A percentile compares a stretch with the other conserved stretches of the same genome.
These are phyloP conservation scores for Gigaspora rosea DNA, from an alignment of 192 early-diverging fungal genomes.

Conservation along the genomic window DNA sequence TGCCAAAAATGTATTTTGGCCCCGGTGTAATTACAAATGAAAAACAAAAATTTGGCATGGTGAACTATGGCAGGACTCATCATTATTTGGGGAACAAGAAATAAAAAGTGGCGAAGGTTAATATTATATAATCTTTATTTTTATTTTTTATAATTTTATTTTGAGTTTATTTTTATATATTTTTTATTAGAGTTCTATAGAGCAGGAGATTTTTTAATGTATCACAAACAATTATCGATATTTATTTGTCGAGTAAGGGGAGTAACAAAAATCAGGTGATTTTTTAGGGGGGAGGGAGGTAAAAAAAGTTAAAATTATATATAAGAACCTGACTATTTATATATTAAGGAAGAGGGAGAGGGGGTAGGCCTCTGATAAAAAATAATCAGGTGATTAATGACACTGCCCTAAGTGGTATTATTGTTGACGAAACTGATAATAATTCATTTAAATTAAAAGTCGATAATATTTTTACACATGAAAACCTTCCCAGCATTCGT, in stretches of 20 bases:
- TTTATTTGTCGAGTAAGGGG: not conserved
- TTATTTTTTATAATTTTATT: not conserved
- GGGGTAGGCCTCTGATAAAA: too few relatives aligned
- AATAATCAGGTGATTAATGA: too few relatives aligned
- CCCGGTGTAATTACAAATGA: not conserved
- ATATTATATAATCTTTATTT: not conserved
- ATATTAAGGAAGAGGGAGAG: too few relatives aligned
- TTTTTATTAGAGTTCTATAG: not conserved
- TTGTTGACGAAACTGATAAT: not conserved
- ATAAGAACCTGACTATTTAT: too few relatives aligned
- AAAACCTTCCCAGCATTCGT: not conserved
- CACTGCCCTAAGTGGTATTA: not conserved
- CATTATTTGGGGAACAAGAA: not conserved
- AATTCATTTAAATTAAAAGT: not conserved
- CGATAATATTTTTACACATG: not conserved
- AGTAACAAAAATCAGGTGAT: too few relatives aligned
- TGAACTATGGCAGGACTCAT: not conserved
- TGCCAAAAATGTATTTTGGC: conserved; percentile 5
- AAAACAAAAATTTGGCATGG: not conserved
- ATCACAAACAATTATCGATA: not conserved
- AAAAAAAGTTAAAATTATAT: too few relatives aligned
- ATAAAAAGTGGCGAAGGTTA: not conserved
- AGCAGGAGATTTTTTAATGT: not conserved
- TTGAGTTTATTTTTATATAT: too few relatives aligned
- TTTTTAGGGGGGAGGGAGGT: too few relatives aligned